These are phyloP conservation scores for Scorias spongiosa DNA, from an alignment of 2,329 filamentous ascomycete species.

Conservation along the genomic window DNA sequence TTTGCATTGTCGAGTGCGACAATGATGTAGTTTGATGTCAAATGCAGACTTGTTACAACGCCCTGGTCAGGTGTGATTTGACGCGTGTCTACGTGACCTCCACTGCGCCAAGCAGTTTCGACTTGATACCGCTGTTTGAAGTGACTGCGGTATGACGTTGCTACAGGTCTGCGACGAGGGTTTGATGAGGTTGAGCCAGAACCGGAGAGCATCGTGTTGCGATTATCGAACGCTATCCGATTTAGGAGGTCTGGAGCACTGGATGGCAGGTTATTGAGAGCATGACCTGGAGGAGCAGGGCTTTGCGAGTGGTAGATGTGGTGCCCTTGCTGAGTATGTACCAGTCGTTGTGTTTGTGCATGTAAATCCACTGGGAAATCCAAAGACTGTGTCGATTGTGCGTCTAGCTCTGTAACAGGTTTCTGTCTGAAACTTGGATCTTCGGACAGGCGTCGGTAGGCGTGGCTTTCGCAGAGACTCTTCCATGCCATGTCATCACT, in stretches of 20 bases:
- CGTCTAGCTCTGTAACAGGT: not conserved
- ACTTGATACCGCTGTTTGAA: constrained; percentile 97
- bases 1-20: constrained; percentile 95
- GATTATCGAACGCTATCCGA: constrained; percentile 9
- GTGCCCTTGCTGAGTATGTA: not conserved
- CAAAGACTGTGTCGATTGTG: constrained; percentile 10
- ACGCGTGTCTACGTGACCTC: constrained; percentile 65
- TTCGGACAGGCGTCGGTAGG: constrained; percentile 51
- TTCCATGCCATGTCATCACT: constrained; percentile 98
- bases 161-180: constrained; percentile 34
- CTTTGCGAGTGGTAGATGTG: not conserved
- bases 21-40: constrained; percentile 93
- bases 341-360: constrained; percentile 5
- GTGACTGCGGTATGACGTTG: constrained; percentile 82
- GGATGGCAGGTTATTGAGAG: constrained; percentile 27
- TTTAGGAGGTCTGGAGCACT: constrained; percentile 31
- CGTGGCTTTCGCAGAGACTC: constrained; percentile 88
- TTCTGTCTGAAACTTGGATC: constrained; percentile 11
- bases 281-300: constrained; percentile 5
- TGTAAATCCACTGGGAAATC: constrained; percentile 1
- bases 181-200: constrained; percentile 5
- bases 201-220: constrained; percentile 11
- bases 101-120: constrained; percentile 89
- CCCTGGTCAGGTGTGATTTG: constrained; percentile 95
- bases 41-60: constrained; percentile 86